Percentiles rank a stretch among this genome's conserved stretches.
Conservation (phyloP, 2,329 filamentous ascomycete genomes). For the Dactylonectria estremocensis region DNA sequence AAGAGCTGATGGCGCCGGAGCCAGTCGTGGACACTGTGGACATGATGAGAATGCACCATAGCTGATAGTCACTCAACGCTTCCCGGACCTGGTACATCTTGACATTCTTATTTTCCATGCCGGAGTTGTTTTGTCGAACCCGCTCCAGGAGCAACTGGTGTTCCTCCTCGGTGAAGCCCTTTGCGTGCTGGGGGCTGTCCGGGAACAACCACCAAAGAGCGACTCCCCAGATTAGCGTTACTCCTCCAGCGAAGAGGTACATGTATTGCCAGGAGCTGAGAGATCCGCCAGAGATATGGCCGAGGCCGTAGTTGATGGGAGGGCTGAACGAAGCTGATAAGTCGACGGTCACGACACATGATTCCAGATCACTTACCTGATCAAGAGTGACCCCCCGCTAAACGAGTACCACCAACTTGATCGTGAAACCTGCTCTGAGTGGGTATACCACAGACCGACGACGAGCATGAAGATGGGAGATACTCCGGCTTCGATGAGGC, state of each 20-base stretch:
- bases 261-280: slow-evolving; percentile 65
- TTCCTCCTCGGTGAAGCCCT: slow-evolving; percentile 42
- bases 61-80: slow-evolving; percentile 64
- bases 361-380: slow-evolving; percentile 33
- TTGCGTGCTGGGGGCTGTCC: slow-evolving; percentile 58
- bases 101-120: slow-evolving; percentile 63
- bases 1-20: slow-evolving; percentile 49
- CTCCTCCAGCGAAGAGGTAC: slow-evolving; percentile 65
- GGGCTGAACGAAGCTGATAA: slow-evolving; percentile 48
- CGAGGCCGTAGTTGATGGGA: slow-evolving; percentile 63
- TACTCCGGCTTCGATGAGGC: slow-evolving; percentile 53
- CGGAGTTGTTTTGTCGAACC: slow-evolving; percentile 65
- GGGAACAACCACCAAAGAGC: slow-evolving; percentile 62
- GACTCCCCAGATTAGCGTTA: slow-evolving; percentile 64
- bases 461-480: slow-evolving; percentile 56
- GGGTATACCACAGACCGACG: slow-evolving; percentile 58
- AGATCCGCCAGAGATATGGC: slow-evolving; percentile 60
- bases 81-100: slow-evolving; percentile 65
- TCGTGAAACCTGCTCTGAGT: slow-evolving; percentile 55
- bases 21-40: slow-evolving; percentile 50
- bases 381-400: slow-evolving; percentile 54
- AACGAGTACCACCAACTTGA: slow-evolving; percentile 57
- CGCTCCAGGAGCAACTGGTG: slow-evolving; percentile 71
- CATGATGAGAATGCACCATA: slow-evolving; percentile 57
- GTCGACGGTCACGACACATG: neutral